Evolutionary conservation across 805 yeast genomes (phyloP), one percentile per base, ranked within the genome.

Genomic region (Barnettozyma siamensis): DNA sequence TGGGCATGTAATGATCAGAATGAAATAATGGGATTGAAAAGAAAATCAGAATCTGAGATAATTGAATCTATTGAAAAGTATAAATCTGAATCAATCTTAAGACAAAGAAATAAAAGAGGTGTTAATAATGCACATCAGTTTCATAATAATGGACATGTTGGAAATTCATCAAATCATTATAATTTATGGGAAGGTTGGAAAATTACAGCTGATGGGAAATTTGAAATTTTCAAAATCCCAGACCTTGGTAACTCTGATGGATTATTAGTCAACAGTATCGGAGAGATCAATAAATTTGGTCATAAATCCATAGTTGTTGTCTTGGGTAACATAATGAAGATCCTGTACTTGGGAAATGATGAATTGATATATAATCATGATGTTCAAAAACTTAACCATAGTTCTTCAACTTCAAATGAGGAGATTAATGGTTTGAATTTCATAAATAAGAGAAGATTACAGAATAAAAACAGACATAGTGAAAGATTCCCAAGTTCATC

Each of bases 1-100:
- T 87, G 95, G 95, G 80, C 83, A 48, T 61, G 78, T 11, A 83
- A 89, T 1, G 94, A 84, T 50, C 71, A 83, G 54, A 86, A 87
- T 57, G 74, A 81, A 67, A 63, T 87, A 11, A 72, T 86, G 62
- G 96, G 95, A 1, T 66, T 79, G 8, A 66, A 76, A 37, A 60
- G 70, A 42, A 72, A 72, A 42, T 66, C 67, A 15, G 60, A 55
- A 33, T 58, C 53, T 9, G 66, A 61, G 30, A 51, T 52, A 6
- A 40, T 44, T 12, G 45, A 50, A 30, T 47, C 55, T 4, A 46
- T 50, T 17, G 37, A 33, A 11, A 33, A 38, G 17, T 47, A 36
- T 3, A 41, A 34, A 23, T 46, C 41, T 27, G 39, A 42, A 5
- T 41, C 57, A 4, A 40, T 43, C 2, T 31, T 53, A 33, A 45